Conservation (phyloP, 306 rosid genomes). For the Pueraria montana region DNA sequence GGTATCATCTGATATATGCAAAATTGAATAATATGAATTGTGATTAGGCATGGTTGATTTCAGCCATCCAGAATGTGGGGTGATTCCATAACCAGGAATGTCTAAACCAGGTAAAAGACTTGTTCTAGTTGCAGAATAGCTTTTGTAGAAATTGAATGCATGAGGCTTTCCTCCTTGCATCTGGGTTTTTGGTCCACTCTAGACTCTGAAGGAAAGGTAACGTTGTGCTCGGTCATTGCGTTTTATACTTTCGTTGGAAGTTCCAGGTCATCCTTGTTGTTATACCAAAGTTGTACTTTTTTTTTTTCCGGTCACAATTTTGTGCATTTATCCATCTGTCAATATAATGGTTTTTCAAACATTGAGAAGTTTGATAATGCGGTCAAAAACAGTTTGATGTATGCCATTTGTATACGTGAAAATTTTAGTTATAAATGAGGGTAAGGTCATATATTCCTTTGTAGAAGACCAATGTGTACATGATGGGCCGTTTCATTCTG, state of each 20-base stretch:
- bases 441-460: constrained; percentile 4
- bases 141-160: constrained; percentile 29
- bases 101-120: constrained; percentile 10
- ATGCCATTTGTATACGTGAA: constrained; percentile 38
- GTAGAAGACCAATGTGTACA: constrained; percentile 13
- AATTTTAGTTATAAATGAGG: constrained; percentile 36
- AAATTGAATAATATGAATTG: constrained; percentile 33
- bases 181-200: constrained; percentile 35
- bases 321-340: constrained; percentile 43
- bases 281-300: constrained; percentile 35
- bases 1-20: constrained; percentile 44
- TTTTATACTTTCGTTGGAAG: constrained; percentile 27
- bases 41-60: constrained; percentile 25
- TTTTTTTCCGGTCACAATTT: constrained; percentile 4
- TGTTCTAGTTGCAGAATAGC: constrained; percentile 35
- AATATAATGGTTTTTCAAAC: constrained; percentile 24
- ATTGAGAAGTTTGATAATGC: constrained; percentile 34
- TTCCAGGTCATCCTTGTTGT: constrained; percentile 36
- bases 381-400: constrained; percentile 29
- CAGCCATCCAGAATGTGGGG: constrained; percentile 36
- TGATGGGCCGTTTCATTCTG: not conserved
- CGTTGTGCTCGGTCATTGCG: constrained; percentile 25
- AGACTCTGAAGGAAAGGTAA: constrained; percentile 32
- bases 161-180: constrained; percentile 42
- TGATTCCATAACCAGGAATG: constrained; percentile 37